Base-by-base conservation (phyloP, 2,329 filamentous ascomycete genomes). In the Penicillium sp. region DNA sequence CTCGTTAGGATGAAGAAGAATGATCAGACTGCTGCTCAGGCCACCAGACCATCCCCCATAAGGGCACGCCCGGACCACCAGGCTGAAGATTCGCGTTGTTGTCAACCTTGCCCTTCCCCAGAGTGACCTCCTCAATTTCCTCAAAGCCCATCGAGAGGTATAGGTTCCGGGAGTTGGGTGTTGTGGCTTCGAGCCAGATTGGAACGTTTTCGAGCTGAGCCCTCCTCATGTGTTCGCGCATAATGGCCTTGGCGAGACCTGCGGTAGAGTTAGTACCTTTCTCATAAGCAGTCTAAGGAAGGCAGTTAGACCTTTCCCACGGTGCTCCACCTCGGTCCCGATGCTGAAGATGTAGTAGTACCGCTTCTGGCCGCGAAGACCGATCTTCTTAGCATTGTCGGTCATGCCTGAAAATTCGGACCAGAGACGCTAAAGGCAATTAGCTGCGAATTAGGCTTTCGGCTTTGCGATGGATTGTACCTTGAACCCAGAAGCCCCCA, bases 1-100 rank as follows among this genome's bases (percentile, higher is more conserved):
- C 17, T 13, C 12, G 6, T 40, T 38, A 54, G 19, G 26, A 49
- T 12, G 53, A 33, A 47, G 54, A 47, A 17, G 33, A 19, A 35
- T 35, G n/a, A 44, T 10, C 40, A 17, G 42, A 22, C 13, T 24
- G 15, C 19, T 37, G 40, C 47, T 50, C 51, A 28, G 69, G 69
- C 65, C 68, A 69, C 69, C 69, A 71, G 2, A 71, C 63, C 69
- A 71, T 71, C n/a, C 67, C 68, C 64, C 65, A 71, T 5, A 71
- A 38, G 1, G 67, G 51, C 10, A 71, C 50, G 1, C 69, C 68
- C 9, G 65, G 53, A 2, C 69, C 69, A 13, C 56, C 62, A 19
- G 59, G 42, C 44, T 68, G 59, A 17, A 61, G 19, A 6, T 22
- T 62, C 13, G 67, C 64, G 55, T 71, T 65, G 2, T 56, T 56